Evolutionary conservation across 164 flowering plant species (phyloP), one percentile per base, ranked within the genome.

Genomic region (Magnolia sinica): DNA sequence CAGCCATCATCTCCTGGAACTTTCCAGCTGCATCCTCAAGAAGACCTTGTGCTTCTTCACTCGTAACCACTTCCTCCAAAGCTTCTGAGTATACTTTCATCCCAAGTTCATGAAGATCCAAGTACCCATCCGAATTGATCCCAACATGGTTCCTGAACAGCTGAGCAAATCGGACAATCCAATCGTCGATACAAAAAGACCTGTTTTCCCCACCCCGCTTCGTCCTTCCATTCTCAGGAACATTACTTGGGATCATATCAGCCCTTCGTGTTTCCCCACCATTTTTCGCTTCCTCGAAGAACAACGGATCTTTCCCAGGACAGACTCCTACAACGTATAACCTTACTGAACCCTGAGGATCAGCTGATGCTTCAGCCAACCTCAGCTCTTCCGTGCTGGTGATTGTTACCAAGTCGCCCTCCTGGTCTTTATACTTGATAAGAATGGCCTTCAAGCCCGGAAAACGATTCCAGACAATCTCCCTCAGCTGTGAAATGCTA

Each of bases 341-440:
- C 80, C 90, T 86, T 24, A 91, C 6, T 16, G 91, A 87, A n/a
- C 89, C 91, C 66, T 85, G 89, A 5, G 86, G 72, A 14, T 81
- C 87, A 13, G 78, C 81, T 1, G 89, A 84, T 75, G 88, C 84
- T 81, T 94, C 97, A 72, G 94, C 97, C 91, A 79, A 87, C 72
- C 90, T 89, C 52, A 94, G 85, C 78, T 96, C 98, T 80, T 91
- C 92, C 18, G 87, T 83, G 23, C 85, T 81, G 14, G 96, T 92
- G 63, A 96, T 87, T 19, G 99, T 94, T 14, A 94, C 88, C 83
- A 92, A 82, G 83, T 96, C 99, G 61, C 96, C 97, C 80, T 92
- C 99, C 71, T 83, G 85, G 76, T 96, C 99, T 82, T 80, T 89
- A 84, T 90, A 96, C 80, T 94, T 96, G 51, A 96, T 81, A 68